These are phyloP conservation scores for Medicago lupulina DNA, from an alignment of 306 rosid genomes.

Conservation along the genomic window DNA sequence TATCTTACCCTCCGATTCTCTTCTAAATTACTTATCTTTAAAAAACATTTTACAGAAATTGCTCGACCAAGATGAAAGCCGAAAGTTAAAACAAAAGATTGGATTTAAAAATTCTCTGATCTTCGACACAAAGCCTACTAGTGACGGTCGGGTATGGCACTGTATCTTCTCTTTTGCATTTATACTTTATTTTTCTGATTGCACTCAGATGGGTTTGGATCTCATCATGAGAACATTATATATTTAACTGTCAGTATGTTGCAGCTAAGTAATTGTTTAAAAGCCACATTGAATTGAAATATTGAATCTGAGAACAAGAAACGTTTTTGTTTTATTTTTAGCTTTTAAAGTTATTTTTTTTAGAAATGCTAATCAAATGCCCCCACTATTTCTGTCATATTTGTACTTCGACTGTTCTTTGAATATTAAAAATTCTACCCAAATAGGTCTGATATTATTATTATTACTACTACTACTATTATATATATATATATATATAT, in stretches of 20 bases:
- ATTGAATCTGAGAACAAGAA: slow-evolving; percentile 3
- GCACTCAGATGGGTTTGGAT: slow-evolving; percentile 22
- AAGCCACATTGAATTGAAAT: neutral
- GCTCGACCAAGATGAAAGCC: slow-evolving; percentile 74
- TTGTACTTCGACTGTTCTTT: slow-evolving; percentile 20
- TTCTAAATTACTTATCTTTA: slow-evolving; percentile 26
- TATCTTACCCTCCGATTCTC: slow-evolving; percentile 15
- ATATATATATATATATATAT: too few relatives aligned
- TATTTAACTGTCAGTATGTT: slow-evolving; percentile 21
- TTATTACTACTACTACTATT: too few relatives aligned
- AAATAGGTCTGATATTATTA: neutral
- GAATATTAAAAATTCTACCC: neutral
- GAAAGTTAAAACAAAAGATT: slow-evolving; percentile 73
- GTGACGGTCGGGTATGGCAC: slow-evolving; percentile 91
- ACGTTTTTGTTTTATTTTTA: neutral
- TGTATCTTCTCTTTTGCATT: slow-evolving; percentile 38
- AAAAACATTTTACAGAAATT: slow-evolving; percentile 60
- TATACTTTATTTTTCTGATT: slow-evolving; percentile 1
- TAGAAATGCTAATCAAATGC: neutral
- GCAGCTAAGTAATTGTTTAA: slow-evolving; percentile 16
- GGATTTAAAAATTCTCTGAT: slow-evolving; percentile 94
- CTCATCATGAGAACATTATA: slow-evolving; percentile 14
- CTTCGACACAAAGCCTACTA: slow-evolving; percentile 81
- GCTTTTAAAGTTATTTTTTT: slow-evolving; percentile 5
- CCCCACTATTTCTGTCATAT: neutral